Base-by-base conservation (phyloP, 2,329 filamentous ascomycete species). In the Talaromyces sp. region DNA sequence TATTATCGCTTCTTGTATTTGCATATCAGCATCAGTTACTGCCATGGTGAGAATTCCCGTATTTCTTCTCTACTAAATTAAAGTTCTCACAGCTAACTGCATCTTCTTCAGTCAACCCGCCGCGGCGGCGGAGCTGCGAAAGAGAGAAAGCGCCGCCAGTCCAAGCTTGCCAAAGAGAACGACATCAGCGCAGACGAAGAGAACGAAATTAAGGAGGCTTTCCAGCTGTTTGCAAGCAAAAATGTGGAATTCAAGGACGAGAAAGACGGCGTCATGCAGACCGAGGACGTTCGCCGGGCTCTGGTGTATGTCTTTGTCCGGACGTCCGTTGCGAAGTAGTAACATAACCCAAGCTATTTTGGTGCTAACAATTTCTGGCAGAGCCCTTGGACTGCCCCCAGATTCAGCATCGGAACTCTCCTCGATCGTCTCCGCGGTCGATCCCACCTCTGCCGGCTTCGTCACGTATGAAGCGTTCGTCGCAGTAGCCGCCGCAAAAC, bases 161-260 rank as follows among this genome's bases (percentile, higher is more conserved):
- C 93, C 63, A 96, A 92, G 75, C 90, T 97, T 69, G 94, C 94
- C 33, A 94, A 93, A 78, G 92, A 96, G 72, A 88, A 97, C 83
- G 89, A 92, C 75, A 87, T 98, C 71, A 89, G 87, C 14, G 89
- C 88, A 47, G 86, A 89, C 66, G 89, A 97, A 77, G 94, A 98
- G 78, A 84, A 85, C 68, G 92, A 97, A 78, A 96, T 99, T 72
- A 88, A 87, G 70, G 93, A 97, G 76, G 93, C 93, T 14, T 98
- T 95, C 75, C 82, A 85, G 27, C 83, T 98, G 7, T 99, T 98
- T 74, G 81, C 87, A 1, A 66, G 71, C 1, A 63, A 70, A 27
- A 68, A 75, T 57, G 83, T 89, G 67, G 86, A 88, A 40, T 86
- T 86, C 75, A 83, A 87, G 23, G 86, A 89, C 57, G 88, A 93